Percentiles rank a stretch among this genome's conserved stretches.
phyloP scores from a whole-genome alignment of 2,329 filamentous ascomycete genomes.

The Beauveria bassiana region DNA sequence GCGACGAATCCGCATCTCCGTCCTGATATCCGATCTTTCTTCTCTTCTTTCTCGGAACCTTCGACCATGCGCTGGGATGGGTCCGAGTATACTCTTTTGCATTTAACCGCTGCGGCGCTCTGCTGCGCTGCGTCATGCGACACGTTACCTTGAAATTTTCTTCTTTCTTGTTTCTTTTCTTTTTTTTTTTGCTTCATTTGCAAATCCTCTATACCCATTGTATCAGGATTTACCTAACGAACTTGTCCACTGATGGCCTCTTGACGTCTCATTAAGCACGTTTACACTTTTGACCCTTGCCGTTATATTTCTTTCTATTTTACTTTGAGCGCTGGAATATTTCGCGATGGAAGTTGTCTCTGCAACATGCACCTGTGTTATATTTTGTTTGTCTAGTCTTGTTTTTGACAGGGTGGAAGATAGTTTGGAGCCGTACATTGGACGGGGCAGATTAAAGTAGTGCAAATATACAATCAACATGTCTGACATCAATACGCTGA shows the following conservation, averaged over 20 bases:
- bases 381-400: neutral
- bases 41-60: neutral
- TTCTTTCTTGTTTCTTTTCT: neutral
- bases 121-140: neutral
- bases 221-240: conserved; percentile 4
- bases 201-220: conserved; percentile 8
- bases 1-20: neutral
- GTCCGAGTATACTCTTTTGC: neutral
- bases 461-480: neutral
- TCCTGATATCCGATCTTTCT: neutral
- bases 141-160: neutral
- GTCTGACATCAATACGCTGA: neutral
- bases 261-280: neutral
- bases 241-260: neutral
- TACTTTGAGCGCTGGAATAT: neutral
- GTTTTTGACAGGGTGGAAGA: neutral
- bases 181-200: conserved; percentile 6
- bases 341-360: neutral
- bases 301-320: neutral
- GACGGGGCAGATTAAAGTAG: neutral
- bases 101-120: conserved; percentile 1
- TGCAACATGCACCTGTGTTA: neutral
- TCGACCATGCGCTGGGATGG: neutral
- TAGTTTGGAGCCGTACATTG: neutral
- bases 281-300: neutral